A percentile compares a stretch with the other conserved stretches of the same genome.
phyloP scores from a whole-genome alignment of 2,329 filamentous ascomycete species.

The Diaporthe citri region DNA sequence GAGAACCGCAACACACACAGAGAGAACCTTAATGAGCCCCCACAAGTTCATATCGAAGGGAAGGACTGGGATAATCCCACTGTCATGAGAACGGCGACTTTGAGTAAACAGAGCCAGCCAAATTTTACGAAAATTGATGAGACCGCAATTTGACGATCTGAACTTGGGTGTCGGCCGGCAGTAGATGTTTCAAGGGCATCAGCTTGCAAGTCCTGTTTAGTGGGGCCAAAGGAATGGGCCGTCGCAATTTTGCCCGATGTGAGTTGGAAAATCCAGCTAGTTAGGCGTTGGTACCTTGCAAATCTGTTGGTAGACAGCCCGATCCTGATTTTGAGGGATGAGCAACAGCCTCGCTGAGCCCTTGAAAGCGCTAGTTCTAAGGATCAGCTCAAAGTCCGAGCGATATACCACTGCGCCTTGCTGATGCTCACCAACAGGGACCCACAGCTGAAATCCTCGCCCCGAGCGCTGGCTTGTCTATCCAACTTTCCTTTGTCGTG shows the following conservation, averaged over 20 bases:
- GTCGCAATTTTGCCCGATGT: neutral
- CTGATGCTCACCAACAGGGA: neutral
- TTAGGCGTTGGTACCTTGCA: neutral
- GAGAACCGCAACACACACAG: neutral
- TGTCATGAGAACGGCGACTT: neutral
- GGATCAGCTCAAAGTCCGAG: neutral
- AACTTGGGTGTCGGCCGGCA: too few species aligned
- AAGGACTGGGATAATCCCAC: neutral
- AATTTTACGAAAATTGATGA: neutral
- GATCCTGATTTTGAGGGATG: neutral
- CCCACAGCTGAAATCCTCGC: neutral
- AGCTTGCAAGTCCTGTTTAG: neutral
- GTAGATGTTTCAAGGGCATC: neutral
- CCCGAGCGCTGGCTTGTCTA: neutral
- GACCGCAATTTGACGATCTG: neutral
- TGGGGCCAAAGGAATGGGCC: constrained; percentile 8
- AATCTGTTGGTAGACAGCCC: neutral
- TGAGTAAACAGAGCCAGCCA: neutral
- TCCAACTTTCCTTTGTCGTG: neutral
- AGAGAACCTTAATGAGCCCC: neutral
- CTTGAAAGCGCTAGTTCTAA: neutral
- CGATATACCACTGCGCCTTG: constrained; percentile 5
- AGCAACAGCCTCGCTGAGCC: neutral
- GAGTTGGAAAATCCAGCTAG: neutral
- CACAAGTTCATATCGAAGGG: neutral